phyloP scores from a whole-genome alignment of 1,284 basidiomycete species.

The Peniophora sp. region DNA sequence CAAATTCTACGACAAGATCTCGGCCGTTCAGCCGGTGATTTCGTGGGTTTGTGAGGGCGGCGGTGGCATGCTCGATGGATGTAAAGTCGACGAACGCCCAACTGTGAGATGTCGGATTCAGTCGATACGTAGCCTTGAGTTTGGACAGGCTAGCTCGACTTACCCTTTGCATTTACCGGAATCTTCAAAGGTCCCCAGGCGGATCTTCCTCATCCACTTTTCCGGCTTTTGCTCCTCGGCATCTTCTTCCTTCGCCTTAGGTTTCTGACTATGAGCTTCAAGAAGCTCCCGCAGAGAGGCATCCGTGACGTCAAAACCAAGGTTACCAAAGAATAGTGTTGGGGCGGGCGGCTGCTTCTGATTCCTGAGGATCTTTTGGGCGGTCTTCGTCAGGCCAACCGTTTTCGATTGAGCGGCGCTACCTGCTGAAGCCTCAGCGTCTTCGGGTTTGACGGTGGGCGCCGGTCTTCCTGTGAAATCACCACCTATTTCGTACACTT shows the following conservation, averaged over 20 bases:
- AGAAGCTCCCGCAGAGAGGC: constrained; percentile 67
- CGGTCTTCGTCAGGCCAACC: constrained; percentile 58
- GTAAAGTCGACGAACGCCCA: constrained; percentile 96
- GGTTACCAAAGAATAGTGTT: constrained; percentile 85
- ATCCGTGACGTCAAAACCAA: constrained; percentile 82
- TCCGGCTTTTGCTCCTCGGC: constrained; percentile 12
- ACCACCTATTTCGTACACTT: constrained; percentile 38
- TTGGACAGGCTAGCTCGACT: constrained; percentile 14
- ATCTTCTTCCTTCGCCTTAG: constrained; percentile 22
- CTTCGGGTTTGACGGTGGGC: constrained; percentile 6
- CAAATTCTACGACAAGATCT: constrained; percentile 84
- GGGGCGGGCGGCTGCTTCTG: constrained; percentile 82
- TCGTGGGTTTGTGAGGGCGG: constrained; percentile 73
- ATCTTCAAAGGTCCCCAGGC: constrained; percentile 95
- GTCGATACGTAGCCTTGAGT: background rate
- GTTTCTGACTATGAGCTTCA: constrained; percentile 46
- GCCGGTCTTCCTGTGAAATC: constrained; percentile 65
- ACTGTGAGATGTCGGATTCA: constrained; percentile 31
- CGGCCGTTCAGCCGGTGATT: constrained; percentile 84
- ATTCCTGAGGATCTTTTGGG: constrained; percentile 71
- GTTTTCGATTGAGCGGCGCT: constrained; percentile 18
- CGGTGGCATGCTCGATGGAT: constrained; percentile 71
- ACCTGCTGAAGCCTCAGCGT: background rate
- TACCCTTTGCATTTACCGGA: constrained; percentile 93
- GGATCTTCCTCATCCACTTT: constrained; percentile 78